Evolutionary conservation across 345 rosid species (phyloP), one percentile per base, ranked within the genome.

Genomic region (Eucalyptus pauciflora): DNA sequence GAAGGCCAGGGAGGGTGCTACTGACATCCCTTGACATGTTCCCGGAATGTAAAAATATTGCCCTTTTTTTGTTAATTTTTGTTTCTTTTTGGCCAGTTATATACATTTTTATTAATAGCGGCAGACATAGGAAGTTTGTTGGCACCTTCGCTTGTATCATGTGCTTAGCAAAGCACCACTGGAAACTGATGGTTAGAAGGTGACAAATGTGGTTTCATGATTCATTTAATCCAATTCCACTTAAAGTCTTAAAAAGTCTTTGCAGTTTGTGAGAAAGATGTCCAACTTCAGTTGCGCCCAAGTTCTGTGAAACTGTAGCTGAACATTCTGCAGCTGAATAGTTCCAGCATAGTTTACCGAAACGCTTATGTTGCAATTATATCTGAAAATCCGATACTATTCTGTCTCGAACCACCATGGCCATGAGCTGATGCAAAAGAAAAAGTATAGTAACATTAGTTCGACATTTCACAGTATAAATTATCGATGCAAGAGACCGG

Each of bases 1-100:
- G 4, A 94, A 92, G 92, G 98, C 95, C 41, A 95, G 87, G 90
- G 86, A 83, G 31, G 93, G 92, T 87, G 90, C 54, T 37, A 37
- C 41, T 56, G 83, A 13, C 58, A 37, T 33, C 46, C 67, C 56
- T n/a, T 87, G 83, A 87, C 11, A 29, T 15, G 24, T 31, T 69
- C 18, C 17, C 20, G 4, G 48, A 31, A 25, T 51, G 45, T 71
- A 5, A 33, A 33, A 69, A 17, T 33, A 33, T 71, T 8, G 13
- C 81, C 45, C 25, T 71, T 43, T 71, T 69, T 33, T 37, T 18
- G 29, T 41, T 76, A 76, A 41, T 76, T 76, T 76, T 76, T 76
- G 48, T 76, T 76, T 37, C n/a, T 76, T 41, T 41, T 76, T 10
- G 48, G 29, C 29, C 48, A 41, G 48, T 41, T 41, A 12, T 10